Evolutionary conservation across 2,329 filamentous ascomycete species (phyloP), one percentile per base, ranked within the genome.

Genomic region (Neonectria punicea): DNA sequence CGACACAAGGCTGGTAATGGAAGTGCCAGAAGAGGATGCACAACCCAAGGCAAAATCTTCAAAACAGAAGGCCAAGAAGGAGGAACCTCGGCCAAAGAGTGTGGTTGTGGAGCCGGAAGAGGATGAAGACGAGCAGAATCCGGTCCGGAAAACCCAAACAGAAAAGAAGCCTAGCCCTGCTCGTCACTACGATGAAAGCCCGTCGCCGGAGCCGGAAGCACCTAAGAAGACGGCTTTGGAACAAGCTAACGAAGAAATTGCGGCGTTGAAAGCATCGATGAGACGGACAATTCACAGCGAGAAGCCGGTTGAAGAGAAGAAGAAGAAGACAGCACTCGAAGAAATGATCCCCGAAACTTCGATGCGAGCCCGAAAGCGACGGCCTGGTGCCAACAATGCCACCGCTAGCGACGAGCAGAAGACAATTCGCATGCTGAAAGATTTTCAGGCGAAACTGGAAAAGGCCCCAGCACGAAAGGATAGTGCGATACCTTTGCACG

Each of bases 241-340:
- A 67, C 84, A 84, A 69, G 92, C 92, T 3, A 94, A 94, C 70
- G 92, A 92, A 41, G 91, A 96, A 73, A 93, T 95, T 58, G 92
- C 91, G 5, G 90, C 90, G 1, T 81, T 96, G 4, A 95, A 94
- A 77, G 91, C 91, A 9, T 94, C 92, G 1, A 93, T 96, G 90
- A 91, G 90, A 75, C 86, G 92, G 36, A 91, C 85, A 22, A 80
- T 87, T 28, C 80, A 85, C 57, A 74, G 78, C 1, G 84, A 77
- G 41, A 82, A 69, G 18, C 80, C 84, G 1, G 83, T 84, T 30
- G 81, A 84, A 64, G 85, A 89, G 68, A 87, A 87, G 68, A 88
- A 87, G 68, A 88, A 87, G 73, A 91, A 90, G 73, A 90, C 90
- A 2, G 86, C 89, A 0, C 77, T 95, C 5, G 92, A 94, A 75